Evolutionary conservation across 2,329 filamentous ascomycete species (phyloP), one percentile per base, ranked within the genome.

Genomic region (Thelonectria blattea): DNA sequence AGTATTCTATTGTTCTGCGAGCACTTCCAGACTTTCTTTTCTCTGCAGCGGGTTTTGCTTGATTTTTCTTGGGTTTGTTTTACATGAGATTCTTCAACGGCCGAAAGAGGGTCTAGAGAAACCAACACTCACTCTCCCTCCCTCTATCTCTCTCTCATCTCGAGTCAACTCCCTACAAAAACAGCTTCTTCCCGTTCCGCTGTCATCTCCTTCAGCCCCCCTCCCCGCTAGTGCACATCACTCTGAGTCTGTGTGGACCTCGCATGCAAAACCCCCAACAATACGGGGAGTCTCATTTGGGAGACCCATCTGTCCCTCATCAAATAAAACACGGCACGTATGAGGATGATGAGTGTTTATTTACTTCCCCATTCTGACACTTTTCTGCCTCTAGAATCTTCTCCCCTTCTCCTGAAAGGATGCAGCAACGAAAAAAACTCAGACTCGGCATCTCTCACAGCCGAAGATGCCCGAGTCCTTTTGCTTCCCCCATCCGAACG

Each of bases 141-240:
- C 2, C 3, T 11, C 43, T 17, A 22, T 30, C 27, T 42, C 37
- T 39, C 43, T 20, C 37, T 45, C 27, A 7, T 20, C 37, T 45
- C 27, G 27, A 30, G 27, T 9, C n/a, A n/a, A n/a, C 5, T 30
- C 27, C 8, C 27, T 7, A 4, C 22, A 6, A 30, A 30, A 30
- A 34, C n/a, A 39, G 45, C n/a, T 39, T 45, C 42, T 24, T 37
- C 30, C 50, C 51, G 37, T 54, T 58, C 57, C 27, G 57, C 57
- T 59, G 57, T 55, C 56, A 59, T 54, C 37, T 20, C 50, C 27
- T 37, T 32, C 37, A 49, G 51, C 56, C 51, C 39, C 30, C 39
- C n/a, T 17, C 15, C 34, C 18, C 32, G 24, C 52, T 59, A 59
- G 51, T 50, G 56, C 39, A 43, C 43, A 41, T 46, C 45, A 49